Conservation (phyloP, 176 grass and related monocot genomes). For the Carex pumila region DNA sequence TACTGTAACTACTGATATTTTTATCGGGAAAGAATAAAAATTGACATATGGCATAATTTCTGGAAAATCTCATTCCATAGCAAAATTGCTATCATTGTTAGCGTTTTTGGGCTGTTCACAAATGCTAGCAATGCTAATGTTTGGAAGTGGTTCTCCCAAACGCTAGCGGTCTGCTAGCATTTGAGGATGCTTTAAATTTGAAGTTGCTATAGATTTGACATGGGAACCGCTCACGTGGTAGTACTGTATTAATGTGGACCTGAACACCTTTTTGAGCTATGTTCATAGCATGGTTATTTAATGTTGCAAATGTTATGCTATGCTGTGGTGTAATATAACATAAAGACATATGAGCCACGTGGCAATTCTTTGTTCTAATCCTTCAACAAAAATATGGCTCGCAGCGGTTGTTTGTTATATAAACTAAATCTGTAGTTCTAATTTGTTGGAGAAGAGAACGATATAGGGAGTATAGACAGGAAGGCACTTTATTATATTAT, state of each 20-base stretch:
- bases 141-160: no score
- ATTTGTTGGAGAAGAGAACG: background rate
- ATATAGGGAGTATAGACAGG: background rate
- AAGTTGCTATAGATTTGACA: slow-evolving; percentile 31
- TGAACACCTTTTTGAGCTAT: background rate
- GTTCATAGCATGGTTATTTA: background rate
- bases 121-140: no score
- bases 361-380: background rate
- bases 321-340: background rate
- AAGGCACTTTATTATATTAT: background rate
- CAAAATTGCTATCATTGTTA: no score
- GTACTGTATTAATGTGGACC: background rate
- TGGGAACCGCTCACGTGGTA: slow-evolving; percentile 25
- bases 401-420: background rate
- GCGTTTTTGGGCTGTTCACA: no score
- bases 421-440: background rate
- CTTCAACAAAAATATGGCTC: background rate
- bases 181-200: background rate
- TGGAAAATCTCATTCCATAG: no score
- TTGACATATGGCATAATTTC: no score
- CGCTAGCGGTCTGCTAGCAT: no score
- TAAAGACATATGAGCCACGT: background rate
- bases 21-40: no score
- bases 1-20: background rate
- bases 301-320: background rate